phyloP scores from a whole-genome alignment of 2,329 filamentous ascomycete species.

The Sclerotiophoma versabilis region DNA sequence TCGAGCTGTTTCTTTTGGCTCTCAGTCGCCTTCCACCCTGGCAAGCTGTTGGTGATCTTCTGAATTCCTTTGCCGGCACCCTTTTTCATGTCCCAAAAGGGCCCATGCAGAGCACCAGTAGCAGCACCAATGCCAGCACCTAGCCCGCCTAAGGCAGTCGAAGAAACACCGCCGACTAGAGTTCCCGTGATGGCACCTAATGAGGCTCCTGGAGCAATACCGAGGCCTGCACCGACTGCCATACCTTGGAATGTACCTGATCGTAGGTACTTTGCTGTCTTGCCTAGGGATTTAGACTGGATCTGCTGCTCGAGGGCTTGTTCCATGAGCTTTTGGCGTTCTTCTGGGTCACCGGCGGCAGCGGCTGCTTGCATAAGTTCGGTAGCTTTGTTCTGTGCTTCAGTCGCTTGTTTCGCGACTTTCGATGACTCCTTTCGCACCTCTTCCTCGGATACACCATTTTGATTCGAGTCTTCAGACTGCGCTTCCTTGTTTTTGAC shows the following conservation, averaged over 20 bases:
- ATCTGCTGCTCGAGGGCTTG: constrained; percentile 30
- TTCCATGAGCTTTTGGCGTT: constrained; percentile 32
- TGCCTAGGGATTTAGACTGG: constrained; percentile 33
- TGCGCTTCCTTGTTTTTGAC: not conserved
- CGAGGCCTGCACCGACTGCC: constrained; percentile 31
- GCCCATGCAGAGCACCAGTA: constrained; percentile 27
- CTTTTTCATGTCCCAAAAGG: constrained; percentile 21
- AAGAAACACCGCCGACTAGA: constrained; percentile 29
- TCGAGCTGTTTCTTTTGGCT: constrained; percentile 28
- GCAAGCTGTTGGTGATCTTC: constrained; percentile 24
- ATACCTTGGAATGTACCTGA: constrained; percentile 35
- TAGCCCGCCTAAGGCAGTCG: constrained; percentile 26
- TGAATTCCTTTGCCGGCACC: constrained; percentile 26
- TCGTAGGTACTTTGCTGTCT: constrained; percentile 34
- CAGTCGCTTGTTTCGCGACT: constrained; percentile 24
- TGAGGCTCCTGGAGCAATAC: constrained; percentile 28
- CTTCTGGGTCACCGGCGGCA: constrained; percentile 25
- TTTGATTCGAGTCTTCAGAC: not conserved
- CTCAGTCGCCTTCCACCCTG: constrained; percentile 27
- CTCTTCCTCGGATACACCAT: constrained; percentile 27
- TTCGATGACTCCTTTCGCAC: constrained; percentile 29
- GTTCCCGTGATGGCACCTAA: constrained; percentile 31
- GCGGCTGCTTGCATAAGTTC: constrained; percentile 29
- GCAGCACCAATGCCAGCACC: constrained; percentile 29
- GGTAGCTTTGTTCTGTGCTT: constrained; percentile 28